Evolutionary conservation across 495 filamentous ascomycete species (phyloP), one percentile per base, ranked within the genome.

Genomic region (Cudoniella acicularis): DNA sequence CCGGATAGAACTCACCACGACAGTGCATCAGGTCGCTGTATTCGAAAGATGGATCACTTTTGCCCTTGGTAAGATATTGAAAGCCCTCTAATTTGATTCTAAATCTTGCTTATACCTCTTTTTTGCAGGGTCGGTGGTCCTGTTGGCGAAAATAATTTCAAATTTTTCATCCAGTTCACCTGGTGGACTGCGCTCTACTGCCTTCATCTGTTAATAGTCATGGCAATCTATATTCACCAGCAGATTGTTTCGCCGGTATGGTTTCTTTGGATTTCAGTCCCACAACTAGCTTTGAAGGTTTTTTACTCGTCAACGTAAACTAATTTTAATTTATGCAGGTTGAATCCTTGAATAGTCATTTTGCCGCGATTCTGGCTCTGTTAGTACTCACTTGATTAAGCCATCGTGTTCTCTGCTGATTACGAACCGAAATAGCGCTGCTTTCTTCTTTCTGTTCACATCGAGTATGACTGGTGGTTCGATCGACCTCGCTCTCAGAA

Each of bases 1-100:
- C 82, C 86, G 3, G 92, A 96, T 64, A 77, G 92, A 24, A 79
- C 87, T 1, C 92, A 96, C 63, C 92, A 97, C 71, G 92, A 87
- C 68, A 85, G 86, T 43, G 88, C 94, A 64, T 73, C 92, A 11
- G 84, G 84, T 47, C 77, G 91, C 27, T 97, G 92, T 71, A 86
- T 93, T 25, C 75, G 77, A 26, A 93, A 90, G 64, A 93, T 96
- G 88, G 92, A 97, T 63, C 92, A 97, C 69, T 96, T 90, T 64
- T 97, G 92, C 70, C 92, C 92, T 0, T 97, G 92, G 86, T 86
- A 75, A 4, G 42, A n/a, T 18, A 2, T n/a, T n/a, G n/a, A n/a
- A n/a, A n/a, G n/a, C n/a, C n/a, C n/a, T n/a, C n/a, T n/a, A n/a
- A n/a, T n/a, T n/a, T n/a, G n/a, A n/a, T n/a, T n/a, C n/a, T n/a